Evolutionary conservation across 345 rosid species (phyloP), one percentile per base, ranked within the genome.

Genomic region (Isatis tinctoria): DNA sequence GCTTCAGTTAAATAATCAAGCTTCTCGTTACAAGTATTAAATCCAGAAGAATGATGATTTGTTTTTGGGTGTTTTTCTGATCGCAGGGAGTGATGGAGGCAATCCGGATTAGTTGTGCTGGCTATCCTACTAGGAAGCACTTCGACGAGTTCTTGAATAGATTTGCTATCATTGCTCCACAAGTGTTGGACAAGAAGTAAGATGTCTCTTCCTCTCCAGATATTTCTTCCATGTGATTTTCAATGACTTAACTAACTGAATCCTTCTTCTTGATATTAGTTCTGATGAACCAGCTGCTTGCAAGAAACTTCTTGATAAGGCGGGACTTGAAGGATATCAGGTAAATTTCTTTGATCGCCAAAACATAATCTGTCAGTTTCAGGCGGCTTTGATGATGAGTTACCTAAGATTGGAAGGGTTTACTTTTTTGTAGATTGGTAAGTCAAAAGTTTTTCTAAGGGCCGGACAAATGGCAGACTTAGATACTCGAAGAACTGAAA

Each of bases 401-500:
- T 66, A 66, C 52, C 74, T 67, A 64, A 79, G 61, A 43, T 67
- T 70, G 39, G 44, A 67, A 40, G 13, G 35, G 35, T 79, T 71
- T 69, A 16, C 71, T 53, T 78, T 53, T 78, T 83, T 81, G 79
- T 83, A 95, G 99, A 90, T 92, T 75, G 99, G 99, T 83, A 92
- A 95, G 76, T 81, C 97, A 24, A 95, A 95, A 82, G 86, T 95
- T 60, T 92, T 95, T 72, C 97, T 90, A 37, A 85, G 98, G 83
- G 97, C 99, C 64, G 98, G 99, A 76, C 99, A 95, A 83, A 92
- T 95, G 98, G 99, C 99, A 62, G 97, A 90, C 36, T 77, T 92
- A 51, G 99, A 92, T 90, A 84, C 85, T 63, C 89, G 91, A 40
- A 85, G 99, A 84, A 90, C 66, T 69, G 98, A 92, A 75, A 87